phyloP scores from a whole-genome alignment of 805 yeast species.

The Nakazawaea ishiwadae region DNA sequence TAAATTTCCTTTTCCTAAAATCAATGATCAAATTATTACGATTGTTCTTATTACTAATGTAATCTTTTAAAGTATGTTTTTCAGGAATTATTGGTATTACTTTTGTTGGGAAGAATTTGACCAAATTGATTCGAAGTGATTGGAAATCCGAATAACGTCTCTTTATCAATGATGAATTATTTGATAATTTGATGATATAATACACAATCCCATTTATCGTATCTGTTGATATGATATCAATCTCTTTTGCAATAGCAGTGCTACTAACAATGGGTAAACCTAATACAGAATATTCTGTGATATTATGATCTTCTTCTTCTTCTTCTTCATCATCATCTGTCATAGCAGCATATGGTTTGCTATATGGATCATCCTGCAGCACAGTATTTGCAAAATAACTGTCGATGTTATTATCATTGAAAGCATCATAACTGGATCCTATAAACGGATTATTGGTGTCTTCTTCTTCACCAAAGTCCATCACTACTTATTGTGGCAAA shows the following conservation, averaged over 20 bases:
- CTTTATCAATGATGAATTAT: slow-evolving; percentile 27
- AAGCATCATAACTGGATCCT: slow-evolving; percentile 27
- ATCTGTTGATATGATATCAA: slow-evolving; percentile 8
- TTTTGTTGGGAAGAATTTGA: slow-evolving; percentile 76
- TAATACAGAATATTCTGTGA: not conserved
- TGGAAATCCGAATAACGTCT: slow-evolving; percentile 92
- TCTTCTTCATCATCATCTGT: not conserved
- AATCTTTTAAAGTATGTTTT: slow-evolving; percentile 54
- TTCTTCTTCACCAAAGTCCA: slow-evolving; percentile 26
- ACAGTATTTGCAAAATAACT: no score
- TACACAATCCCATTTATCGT: slow-evolving; percentile 4
- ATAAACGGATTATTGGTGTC: slow-evolving; percentile 33
- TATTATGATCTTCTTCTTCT: not conserved
- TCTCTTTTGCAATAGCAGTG: not conserved
- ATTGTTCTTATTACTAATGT: slow-evolving; percentile 29
- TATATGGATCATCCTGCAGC: no score
- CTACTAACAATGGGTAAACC: not conserved
- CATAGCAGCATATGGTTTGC: no score
- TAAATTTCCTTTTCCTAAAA: slow-evolving; percentile 41
- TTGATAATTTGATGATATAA: not conserved
- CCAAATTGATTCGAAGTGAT: slow-evolving; percentile 64
- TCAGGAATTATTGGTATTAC: slow-evolving; percentile 95
- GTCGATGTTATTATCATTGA: slow-evolving; percentile 16
- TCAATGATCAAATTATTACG: slow-evolving; percentile 34
- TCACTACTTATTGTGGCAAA: no score